phyloP scores from a whole-genome alignment of 495 filamentous ascomycete species.

The Neurospora tetrasperma region DNA sequence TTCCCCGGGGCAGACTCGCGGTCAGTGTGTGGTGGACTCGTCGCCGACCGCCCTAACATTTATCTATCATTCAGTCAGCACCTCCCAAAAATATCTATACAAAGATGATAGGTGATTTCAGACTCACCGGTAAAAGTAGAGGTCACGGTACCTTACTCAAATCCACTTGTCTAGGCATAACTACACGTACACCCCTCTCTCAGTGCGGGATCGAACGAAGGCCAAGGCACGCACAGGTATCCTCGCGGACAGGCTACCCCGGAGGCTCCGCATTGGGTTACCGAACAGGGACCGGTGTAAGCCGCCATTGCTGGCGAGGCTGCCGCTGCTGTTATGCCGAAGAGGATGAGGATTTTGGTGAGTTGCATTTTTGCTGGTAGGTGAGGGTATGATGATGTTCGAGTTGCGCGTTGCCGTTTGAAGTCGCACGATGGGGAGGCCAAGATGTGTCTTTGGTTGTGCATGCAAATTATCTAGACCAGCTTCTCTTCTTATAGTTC shows the following conservation, averaged over 20 bases:
- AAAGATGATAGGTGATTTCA: not conserved
- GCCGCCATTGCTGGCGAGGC: conserved; percentile 2
- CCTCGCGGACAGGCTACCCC: conserved; percentile 13
- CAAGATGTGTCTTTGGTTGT: not conserved
- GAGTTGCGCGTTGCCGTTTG: not conserved
- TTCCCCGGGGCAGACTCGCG: not conserved
- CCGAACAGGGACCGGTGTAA: conserved; percentile 19
- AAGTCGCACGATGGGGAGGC: not conserved
- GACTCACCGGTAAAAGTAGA: not conserved
- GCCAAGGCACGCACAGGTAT: conserved; percentile 19
- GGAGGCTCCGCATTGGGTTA: conserved; percentile 9
- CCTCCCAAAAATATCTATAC: too few species aligned
- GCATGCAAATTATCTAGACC: not conserved
- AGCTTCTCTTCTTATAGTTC: not conserved
- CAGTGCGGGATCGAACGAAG: conserved; percentile 11
- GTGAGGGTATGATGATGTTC: not conserved
- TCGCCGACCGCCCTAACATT: too few species aligned
- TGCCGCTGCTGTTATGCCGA: not conserved
- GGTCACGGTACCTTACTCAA: not conserved
- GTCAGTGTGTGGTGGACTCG: too few species aligned
- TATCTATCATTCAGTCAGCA: too few species aligned
- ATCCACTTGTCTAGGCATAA: conserved; percentile 1
- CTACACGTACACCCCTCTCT: conserved; percentile 20
- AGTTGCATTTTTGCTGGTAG: not conserved
- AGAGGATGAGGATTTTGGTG: not conserved